These are phyloP conservation scores for Solanum gandarillasii DNA, from an alignment of 257 asterid genomes.

Conservation along the genomic window DNA sequence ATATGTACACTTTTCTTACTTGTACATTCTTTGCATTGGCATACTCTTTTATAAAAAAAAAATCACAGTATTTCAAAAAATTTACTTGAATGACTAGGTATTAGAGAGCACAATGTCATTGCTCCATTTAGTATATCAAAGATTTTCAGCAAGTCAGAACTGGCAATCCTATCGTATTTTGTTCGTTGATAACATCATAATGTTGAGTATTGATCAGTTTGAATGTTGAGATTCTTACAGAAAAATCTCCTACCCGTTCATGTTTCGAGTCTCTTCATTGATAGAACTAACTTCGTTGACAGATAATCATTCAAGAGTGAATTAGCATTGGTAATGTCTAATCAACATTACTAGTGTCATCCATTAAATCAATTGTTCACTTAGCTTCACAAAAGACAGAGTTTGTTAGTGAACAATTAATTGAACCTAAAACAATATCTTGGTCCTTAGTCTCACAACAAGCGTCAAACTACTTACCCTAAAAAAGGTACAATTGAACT, in stretches of 20 bases:
- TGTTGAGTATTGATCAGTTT: neutral
- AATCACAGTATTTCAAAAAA: too few species aligned
- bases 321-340: too few species aligned
- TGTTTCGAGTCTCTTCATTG: neutral
- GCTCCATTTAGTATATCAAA: too few species aligned
- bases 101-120: too few species aligned
- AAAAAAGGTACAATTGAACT: neutral
- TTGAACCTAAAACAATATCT: neutral
- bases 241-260: neutral
- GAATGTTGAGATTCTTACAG: neutral
- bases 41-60: too few species aligned
- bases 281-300: neutral
- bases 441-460: neutral
- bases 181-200: neutral
- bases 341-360: too few species aligned
- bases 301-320: too few species aligned
- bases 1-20: too few species aligned
- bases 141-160: too few species aligned
- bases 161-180: too few species aligned
- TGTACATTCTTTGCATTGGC: too few species aligned
- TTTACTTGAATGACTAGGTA: too few species aligned
- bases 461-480: neutral
- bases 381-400: neutral
- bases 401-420: neutral
- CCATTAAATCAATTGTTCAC: neutral